Evolutionary conservation across 805 yeast genomes (phyloP).

Genomic region (Barnettozyma pratensis): DNA sequence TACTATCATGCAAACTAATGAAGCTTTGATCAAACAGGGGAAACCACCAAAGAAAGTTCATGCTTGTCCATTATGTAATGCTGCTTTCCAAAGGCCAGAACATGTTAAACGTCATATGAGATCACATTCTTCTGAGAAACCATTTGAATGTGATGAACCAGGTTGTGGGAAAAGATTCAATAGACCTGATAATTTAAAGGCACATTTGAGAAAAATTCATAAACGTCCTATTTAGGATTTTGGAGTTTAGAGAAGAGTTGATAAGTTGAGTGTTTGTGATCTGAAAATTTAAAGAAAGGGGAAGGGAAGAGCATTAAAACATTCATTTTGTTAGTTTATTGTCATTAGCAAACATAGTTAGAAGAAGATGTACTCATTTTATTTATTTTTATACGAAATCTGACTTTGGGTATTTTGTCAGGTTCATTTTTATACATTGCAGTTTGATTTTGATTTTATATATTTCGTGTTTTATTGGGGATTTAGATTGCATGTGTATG

Average conservation of each 20-base stretch:
- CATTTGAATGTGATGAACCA: slow-evolving; percentile 56
- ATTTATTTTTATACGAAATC: no score
- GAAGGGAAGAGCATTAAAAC: no score
- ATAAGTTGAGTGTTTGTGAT: no score
- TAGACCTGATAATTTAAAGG: slow-evolving; percentile 73
- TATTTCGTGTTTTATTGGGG: no score
- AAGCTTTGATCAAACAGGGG: slow-evolving; percentile 14
- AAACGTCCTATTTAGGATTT: slow-evolving; percentile 51
- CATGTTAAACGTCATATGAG: slow-evolving; percentile 73
- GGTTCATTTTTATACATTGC: no score
- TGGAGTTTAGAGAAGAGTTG: not conserved
- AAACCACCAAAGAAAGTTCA: slow-evolving; percentile 49
- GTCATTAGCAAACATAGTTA: no score
- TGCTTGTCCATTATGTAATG: slow-evolving; percentile 58
- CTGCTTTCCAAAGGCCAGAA: slow-evolving; percentile 62
- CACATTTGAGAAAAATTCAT: slow-evolving; percentile 69
- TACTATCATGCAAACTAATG: slow-evolving; percentile 11
- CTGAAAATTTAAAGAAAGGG: no score
- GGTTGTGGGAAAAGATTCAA: slow-evolving; percentile 67
- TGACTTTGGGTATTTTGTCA: no score
- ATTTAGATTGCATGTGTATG: no score
- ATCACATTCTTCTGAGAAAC: slow-evolving; percentile 76
- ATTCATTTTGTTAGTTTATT: no score
- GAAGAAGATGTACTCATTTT: no score
- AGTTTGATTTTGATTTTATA: no score